Evolutionary conservation across 2,329 filamentous ascomycete genomes (phyloP), one percentile per base, ranked within the genome.

Genomic region (Claviceps africana): DNA sequence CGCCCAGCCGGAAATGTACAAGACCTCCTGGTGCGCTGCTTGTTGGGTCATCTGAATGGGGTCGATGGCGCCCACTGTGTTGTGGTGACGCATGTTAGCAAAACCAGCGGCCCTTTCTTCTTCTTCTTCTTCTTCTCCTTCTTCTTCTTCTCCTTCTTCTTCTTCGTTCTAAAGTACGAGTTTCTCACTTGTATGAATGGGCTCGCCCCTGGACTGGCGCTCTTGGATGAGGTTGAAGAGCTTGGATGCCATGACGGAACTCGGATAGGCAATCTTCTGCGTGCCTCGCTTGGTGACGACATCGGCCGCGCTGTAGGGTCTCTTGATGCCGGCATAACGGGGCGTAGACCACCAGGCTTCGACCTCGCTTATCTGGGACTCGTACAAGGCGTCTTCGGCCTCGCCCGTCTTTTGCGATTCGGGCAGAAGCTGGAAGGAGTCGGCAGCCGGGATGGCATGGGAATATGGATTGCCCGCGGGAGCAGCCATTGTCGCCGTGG

Each of bases 1-100:
- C 5, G 93, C 93, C 93, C 93, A 98, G 56, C 93, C 93, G 0
- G 90, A 96, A 56, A 98, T 77, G 70, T 98, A 98, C 46, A 98
- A 78, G 19, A 96, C 86, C 67, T 98, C 91, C 66, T 97, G 93
- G 70, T 97, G 87, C 6, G 87, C 81, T 17, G 93, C 93, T 73
- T 97, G 93, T 68, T 98, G 93, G 48, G 93, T 95, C 93, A 98
- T 97, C 72, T 98, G 93, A 11, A 97, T 83, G n/a, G 93, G 93
- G 65, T 98, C 93, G 69, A 98, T 94, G 55, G 90, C 93, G 60
- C 93, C 93, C 86, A 98, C 87, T 91, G 56, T 0, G n/a, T 51
- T 3, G 9, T 13, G 25, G 50, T 5, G 10, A 31, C n/a, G 33
- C 11, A 7, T 17, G 44, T 54, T 30, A 53, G 50, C 22, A 33